Evolutionary conservation across 345 rosid genomes (phyloP).

Genomic region (Turritis glabra): DNA sequence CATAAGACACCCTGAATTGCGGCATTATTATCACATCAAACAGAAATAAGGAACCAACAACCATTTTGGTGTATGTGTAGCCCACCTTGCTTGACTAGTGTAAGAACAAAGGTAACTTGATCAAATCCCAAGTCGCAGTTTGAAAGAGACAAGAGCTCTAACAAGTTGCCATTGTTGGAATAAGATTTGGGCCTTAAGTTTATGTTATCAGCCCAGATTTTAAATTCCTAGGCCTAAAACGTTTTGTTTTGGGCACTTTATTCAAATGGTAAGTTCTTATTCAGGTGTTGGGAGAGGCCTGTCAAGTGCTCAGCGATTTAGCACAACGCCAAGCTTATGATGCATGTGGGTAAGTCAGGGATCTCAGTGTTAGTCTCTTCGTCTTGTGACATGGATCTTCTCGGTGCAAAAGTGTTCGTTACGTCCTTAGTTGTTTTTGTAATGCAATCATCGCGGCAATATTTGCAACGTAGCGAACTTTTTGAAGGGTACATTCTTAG

Average conservation of each 20-base stretch:
- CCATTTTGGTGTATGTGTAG: not conserved
- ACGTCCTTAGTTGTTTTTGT: not conserved
- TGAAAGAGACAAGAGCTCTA: not conserved
- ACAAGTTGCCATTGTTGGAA: not conserved
- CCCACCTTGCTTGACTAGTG: not conserved
- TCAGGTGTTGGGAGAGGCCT: conserved; percentile 95
- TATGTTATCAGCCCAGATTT: not conserved
- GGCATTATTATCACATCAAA: not conserved
- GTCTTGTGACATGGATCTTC: conserved; percentile 3
- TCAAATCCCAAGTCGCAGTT: not conserved
- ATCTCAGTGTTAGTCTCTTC: conserved; percentile 71
- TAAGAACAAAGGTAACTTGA: not conserved
- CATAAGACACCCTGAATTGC: not conserved
- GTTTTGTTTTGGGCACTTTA: not conserved
- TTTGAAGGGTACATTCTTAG: too few species aligned
- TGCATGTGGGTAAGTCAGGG: conserved; percentile 77
- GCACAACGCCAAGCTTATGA: conserved; percentile 89
- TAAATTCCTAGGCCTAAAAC: not conserved
- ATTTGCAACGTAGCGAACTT: too few species aligned
- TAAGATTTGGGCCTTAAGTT: conserved; percentile 4
- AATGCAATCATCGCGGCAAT: not conserved
- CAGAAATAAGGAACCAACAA: not conserved
- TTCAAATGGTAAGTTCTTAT: not conserved
- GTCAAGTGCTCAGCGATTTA: conserved; percentile 88
- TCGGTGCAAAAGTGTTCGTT: not conserved